Evolutionary conservation across 2,329 filamentous ascomycete genomes (phyloP).

Genomic region (Penicillium sp.): DNA sequence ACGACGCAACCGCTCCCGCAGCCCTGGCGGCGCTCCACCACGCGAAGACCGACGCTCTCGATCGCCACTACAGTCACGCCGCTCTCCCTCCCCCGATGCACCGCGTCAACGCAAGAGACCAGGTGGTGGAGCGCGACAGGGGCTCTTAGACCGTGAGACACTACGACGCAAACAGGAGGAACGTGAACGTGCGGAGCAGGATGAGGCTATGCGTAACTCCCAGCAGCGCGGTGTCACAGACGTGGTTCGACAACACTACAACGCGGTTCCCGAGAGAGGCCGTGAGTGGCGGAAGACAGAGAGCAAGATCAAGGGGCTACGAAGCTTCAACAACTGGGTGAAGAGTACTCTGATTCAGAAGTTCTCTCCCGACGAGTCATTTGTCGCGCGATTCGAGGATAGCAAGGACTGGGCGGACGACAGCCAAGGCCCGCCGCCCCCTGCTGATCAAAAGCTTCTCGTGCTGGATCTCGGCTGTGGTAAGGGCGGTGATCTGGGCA

Average conservation of each 20-base stretch:
- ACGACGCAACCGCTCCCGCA: constrained; percentile 37
- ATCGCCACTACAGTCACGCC: constrained; percentile 43
- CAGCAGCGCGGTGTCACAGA: constrained; percentile 67
- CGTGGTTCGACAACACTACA: constrained; percentile 91
- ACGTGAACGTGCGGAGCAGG: constrained; percentile 42
- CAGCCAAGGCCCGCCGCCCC: constrained; percentile 28
- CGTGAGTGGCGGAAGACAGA: constrained; percentile 93
- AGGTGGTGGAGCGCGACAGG: constrained; percentile 46
- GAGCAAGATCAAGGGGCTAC: constrained; percentile 89
- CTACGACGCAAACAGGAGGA: constrained; percentile 45
- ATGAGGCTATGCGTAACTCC: constrained; percentile 36
- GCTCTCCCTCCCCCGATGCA: constrained; percentile 42
- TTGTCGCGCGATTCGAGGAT: constrained; percentile 53
- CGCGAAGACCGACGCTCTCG: constrained; percentile 38
- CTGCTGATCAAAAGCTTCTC: constrained; percentile 59
- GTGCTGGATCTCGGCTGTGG: constrained; percentile 95
- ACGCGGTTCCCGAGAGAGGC: constrained; percentile 87
- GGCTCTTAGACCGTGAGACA: constrained; percentile 38
- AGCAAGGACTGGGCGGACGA: constrained; percentile 45
- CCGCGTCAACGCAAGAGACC: constrained; percentile 47
- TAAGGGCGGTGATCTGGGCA: constrained; percentile 91
- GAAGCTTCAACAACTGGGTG: constrained; percentile 98
- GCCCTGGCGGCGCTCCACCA: constrained; percentile 16
- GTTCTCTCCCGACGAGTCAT: constrained; percentile 79
- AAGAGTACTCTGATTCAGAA: constrained; percentile 98